Evolutionary conservation across 1,139 yeast genomes (phyloP), one percentile per base, ranked within the genome.

Genomic region (Saccharomyces pastorianus): DNA sequence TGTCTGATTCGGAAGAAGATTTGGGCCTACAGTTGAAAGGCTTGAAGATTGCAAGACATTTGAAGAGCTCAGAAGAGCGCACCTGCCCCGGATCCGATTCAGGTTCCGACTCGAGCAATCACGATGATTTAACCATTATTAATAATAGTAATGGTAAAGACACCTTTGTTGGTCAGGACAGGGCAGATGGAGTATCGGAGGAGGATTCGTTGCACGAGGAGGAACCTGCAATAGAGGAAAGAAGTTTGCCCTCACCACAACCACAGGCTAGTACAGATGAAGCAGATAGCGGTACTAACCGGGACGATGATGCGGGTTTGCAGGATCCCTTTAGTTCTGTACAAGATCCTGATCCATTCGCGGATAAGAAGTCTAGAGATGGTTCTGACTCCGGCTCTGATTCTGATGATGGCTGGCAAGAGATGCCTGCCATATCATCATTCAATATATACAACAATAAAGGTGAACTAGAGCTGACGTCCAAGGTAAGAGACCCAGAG

Each of bases 341-440:
- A 14, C 31, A 46, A 1, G 32, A 46, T 25, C 5, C 9, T 2
- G 13, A 46, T 14, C 8, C 23, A 5, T 46, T 26, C 4, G n/a
- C 48, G 11, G 34, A 8, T 23, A 27, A 28, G 17, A 46, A 41
- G 28, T 17, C 34, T 8, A 13, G 6, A 5, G 23, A 11, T 3
- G 56, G 54, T 47, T 52, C 57, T 2, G 65, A 60, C 47, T 55
- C 62, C 4, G 59, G 55, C 23, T 59, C 60, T 2, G 61, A 58
- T 47, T 52, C 60, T 2, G 65, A 58, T 31, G 61, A 58, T 9
- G 59, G 53, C 6, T 82, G 88, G 88, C 78, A 79, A 58, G 77
- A 79, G 13, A 82, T 83, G 83, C 80, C 81, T 11, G 77, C 84
- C 0, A 79, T 81, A 27, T 83, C 85, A n/a, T 73, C 78, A 26